phyloP scores from a whole-genome alignment of 495 filamentous ascomycete species.

The Hapsidospora chrysogenum region DNA sequence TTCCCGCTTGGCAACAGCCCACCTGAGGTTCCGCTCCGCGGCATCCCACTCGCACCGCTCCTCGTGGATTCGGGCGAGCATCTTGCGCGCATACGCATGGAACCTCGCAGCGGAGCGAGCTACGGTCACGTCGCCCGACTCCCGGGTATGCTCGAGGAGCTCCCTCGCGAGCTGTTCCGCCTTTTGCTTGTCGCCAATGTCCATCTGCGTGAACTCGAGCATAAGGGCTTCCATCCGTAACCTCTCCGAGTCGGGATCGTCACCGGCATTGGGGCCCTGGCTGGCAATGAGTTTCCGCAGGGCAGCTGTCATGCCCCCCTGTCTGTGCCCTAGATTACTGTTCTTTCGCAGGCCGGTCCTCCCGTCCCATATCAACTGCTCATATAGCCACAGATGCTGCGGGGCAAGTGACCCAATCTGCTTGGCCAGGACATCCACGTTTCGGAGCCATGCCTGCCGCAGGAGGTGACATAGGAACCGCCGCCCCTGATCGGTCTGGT shows the following conservation, averaged over 20 bases:
- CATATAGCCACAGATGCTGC: conserved; percentile 2
- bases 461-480: conserved; percentile 1
- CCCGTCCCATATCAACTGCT: conserved; percentile 4
- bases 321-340: neutral
- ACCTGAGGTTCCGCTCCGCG: conserved; percentile 1
- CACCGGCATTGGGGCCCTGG: neutral
- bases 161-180: conserved; percentile 2
- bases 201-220: conserved; percentile 3
- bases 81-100: conserved; percentile 3
- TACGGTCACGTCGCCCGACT: neutral
- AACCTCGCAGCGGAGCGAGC: neutral
- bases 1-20: conserved; percentile 1
- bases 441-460: conserved; percentile 2
- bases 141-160: neutral
- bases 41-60: neutral
- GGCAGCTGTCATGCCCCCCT: neutral
- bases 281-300: neutral
- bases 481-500: conserved; percentile 1
- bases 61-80: conserved; percentile 1
- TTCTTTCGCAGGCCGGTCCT: conserved; percentile 1
- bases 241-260: neutral
- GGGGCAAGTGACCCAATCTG: neutral
- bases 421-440: conserved; percentile 1
- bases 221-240: neutral
- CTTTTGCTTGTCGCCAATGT: conserved; percentile 1